Evolutionary conservation across 2,329 filamentous ascomycete species (phyloP).

Genomic region (Exophiala lecanii-corni): DNA sequence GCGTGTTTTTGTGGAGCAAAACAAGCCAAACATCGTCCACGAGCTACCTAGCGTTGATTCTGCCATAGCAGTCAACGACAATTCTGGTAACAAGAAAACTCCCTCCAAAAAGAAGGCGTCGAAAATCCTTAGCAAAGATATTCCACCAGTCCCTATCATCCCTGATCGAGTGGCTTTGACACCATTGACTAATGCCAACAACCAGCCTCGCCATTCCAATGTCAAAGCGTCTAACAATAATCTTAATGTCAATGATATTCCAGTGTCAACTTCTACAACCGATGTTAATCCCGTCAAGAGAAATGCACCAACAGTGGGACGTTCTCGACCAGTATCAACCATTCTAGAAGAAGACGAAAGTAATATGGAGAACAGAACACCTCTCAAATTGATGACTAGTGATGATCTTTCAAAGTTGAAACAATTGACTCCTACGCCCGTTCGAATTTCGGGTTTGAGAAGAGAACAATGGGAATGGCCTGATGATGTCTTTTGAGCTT

Average conservation of each 20-base stretch:
- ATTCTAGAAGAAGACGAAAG: constrained; percentile 25
- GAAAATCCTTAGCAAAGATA: constrained; percentile 3
- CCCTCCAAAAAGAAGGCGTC: constrained; percentile 9
- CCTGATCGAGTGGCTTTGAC: constrained; percentile 15
- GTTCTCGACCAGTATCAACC: constrained; percentile 19
- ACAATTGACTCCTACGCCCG: constrained; percentile 5
- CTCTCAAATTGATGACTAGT: neutral
- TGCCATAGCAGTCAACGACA: neutral
- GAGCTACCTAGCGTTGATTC: neutral
- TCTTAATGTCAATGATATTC: constrained; percentile 2
- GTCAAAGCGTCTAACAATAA: constrained; percentile 3
- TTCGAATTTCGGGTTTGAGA: constrained; percentile 9
- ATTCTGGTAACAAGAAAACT: constrained; percentile 2
- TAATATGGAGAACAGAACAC: constrained; percentile 7
- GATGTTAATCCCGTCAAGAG: constrained; percentile 2
- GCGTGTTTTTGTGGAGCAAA: neutral
- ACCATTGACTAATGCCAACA: constrained; percentile 16
- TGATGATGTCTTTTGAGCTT: constrained; percentile 24
- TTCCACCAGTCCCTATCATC: constrained; percentile 13
- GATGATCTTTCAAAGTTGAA: constrained; percentile 7
- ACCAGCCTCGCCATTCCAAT: constrained; percentile 12
- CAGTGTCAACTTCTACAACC: neutral
- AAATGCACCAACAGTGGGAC: neutral
- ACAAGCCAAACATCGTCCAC: constrained; percentile 1
- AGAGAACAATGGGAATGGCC: constrained; percentile 26